These are phyloP conservation scores for Botrytis medusae DNA, from an alignment of 2,329 filamentous ascomycete species.

Conservation along the genomic window DNA sequence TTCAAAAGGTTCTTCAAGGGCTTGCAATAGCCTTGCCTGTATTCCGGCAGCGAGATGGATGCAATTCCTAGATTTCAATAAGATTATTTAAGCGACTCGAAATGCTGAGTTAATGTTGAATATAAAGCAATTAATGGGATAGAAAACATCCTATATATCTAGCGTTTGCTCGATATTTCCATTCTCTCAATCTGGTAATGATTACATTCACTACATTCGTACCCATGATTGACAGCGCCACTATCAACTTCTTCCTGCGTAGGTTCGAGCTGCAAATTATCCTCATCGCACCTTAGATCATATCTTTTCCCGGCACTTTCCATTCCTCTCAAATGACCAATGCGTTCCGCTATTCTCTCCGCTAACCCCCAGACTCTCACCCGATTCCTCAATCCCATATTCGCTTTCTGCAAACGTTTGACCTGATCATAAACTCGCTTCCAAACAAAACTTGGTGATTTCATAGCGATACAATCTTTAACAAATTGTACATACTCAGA, in stretches of 20 bases:
- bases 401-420: constrained; percentile 17
- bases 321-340: constrained; percentile 15
- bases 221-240: neutral
- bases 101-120: neutral
- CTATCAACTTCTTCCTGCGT: neutral
- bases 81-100: neutral
- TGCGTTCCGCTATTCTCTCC: constrained; percentile 19
- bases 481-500: constrained; percentile 8
- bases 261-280: neutral
- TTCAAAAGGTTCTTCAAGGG: neutral
- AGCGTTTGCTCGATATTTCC: neutral
- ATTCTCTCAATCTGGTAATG: neutral
- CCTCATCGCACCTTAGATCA: neutral
- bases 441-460: constrained; percentile 19
- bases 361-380: constrained; percentile 18
- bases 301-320: neutral
- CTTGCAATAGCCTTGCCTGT: neutral
- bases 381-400: constrained; percentile 20
- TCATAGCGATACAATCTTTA: constrained; percentile 13
- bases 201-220: neutral
- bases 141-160: neutral
- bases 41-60: neutral
- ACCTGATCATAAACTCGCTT: constrained; percentile 18
- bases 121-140: neutral
- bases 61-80: neutral